phyloP scores from a whole-genome alignment of 192 early-diverging fungal species.

The Coemansia sp. region DNA sequence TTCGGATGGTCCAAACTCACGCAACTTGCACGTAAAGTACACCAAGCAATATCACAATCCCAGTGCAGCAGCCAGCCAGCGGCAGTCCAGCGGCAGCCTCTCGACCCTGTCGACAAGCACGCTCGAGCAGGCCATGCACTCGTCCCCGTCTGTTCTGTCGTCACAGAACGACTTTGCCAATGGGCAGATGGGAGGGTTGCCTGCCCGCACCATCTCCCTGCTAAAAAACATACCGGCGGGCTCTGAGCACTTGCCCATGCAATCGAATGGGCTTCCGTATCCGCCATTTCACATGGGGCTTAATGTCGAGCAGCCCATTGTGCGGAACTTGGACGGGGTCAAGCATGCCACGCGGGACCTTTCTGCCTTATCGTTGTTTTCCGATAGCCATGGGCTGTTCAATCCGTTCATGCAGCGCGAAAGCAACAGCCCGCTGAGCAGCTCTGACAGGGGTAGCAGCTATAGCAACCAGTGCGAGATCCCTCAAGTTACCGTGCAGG shows the following conservation, averaged over 20 bases:
- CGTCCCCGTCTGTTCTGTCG: neutral
- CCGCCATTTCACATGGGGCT: neutral
- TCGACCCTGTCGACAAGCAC: slow-evolving; percentile 9
- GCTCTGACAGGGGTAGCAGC: slow-evolving; percentile 11
- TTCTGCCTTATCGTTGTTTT: slow-evolving; percentile 31
- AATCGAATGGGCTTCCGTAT: neutral
- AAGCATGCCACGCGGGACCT: slow-evolving; percentile 24
- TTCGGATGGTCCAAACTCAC: slow-evolving; percentile 33
- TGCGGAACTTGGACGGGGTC: slow-evolving; percentile 5
- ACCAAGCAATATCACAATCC: slow-evolving; percentile 55
- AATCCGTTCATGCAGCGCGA: slow-evolving; percentile 7
- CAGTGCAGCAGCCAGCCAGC: slow-evolving; percentile 3
- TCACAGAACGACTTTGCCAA: slow-evolving; percentile 1
- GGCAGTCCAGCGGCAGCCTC: slow-evolving; percentile 1
- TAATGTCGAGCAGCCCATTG: no score
- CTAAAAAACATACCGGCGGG: neutral
- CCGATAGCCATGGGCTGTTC: slow-evolving; percentile 19
- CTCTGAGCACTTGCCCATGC: neutral
- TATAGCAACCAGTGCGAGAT: slow-evolving; percentile 2
- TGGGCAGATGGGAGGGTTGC: slow-evolving; percentile 5
- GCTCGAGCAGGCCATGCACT: neutral
- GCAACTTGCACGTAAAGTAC: slow-evolving; percentile 48
- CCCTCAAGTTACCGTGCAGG: neutral
- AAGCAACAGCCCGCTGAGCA: slow-evolving; percentile 8
- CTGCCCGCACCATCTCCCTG: slow-evolving; percentile 7